Conservation (phyloP, 352 stramenopile species). For the Phytophthora litchii region DNA sequence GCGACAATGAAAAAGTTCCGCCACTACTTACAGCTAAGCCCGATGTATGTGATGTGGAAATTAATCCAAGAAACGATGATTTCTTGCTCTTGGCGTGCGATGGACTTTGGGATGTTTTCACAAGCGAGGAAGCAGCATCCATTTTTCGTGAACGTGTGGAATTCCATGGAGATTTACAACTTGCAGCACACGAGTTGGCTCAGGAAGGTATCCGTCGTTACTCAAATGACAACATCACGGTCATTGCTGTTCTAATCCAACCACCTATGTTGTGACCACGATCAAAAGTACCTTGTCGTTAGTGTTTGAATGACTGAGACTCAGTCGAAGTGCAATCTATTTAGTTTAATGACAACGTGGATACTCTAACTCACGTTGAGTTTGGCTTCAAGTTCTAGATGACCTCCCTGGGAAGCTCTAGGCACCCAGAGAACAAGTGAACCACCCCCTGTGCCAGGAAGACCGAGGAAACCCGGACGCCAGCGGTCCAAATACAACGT, state of each 20-base stretch:
- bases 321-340: not conserved
- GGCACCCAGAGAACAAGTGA: conserved; percentile 67
- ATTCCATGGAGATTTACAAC: conserved; percentile 57
- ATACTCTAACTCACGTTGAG: conserved; percentile 51
- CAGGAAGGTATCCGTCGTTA: conserved; percentile 75
- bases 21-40: conserved; percentile 58
- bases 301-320: no score
- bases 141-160: conserved; percentile 60
- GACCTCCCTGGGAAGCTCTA: conserved; percentile 35
- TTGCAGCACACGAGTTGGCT: conserved; percentile 72
- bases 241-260: conserved; percentile 46
- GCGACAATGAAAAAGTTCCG: conserved; percentile 59
- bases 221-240: conserved; percentile 85
- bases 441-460: conserved; percentile 36
- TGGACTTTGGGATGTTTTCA: conserved; percentile 85
- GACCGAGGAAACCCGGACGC: conserved; percentile 29
- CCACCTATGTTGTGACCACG: not conserved
- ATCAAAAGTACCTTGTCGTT: not conserved
- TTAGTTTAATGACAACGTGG: not conserved
- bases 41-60: conserved; percentile 48
- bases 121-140: conserved; percentile 59
- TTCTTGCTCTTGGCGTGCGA: conserved; percentile 85
- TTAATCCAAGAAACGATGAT: conserved; percentile 47
- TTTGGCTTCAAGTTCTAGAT: conserved; percentile 52
- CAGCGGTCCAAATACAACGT: conserved; percentile 36